Base-by-base conservation (phyloP, 805 yeast species). In the Candida oleophila region DNA sequence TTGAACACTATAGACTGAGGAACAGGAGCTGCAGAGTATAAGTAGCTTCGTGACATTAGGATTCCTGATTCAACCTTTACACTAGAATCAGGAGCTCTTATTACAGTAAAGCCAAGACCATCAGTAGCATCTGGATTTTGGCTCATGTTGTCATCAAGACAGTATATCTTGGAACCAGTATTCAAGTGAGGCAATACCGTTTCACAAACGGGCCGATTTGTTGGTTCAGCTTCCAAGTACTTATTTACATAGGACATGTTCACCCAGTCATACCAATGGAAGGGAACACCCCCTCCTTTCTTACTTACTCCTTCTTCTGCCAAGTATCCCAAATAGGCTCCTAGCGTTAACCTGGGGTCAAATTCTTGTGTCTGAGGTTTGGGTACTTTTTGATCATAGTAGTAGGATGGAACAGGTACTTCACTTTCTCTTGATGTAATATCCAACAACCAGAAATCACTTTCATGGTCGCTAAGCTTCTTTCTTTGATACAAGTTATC, bases 241-340 rank as follows among this genome's bases (percentile, higher is more conserved):
- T 69, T 65, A 41, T 68, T 62, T 49, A 76, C 59, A 20, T 65
- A 62, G 5, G 72, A 66, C 62, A 78, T 63, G 48, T 78, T 82
- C 3, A 71, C 68, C 76, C 82, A 79, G 56, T 80, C 84, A 47
- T 67, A 68, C 84, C 83, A 80, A 52, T 78, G 78, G 60, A 80
- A 79, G 1, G 78, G 77, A 5, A 54, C 54, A 11, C 39, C 41
- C 15, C 47, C 38, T 2, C 44, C 16, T 9, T 38, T 28, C 9
- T 22, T 38, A n/a, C n/a, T n/a, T 3, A 9, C 35, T 15, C 50
- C 33, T 12, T 44, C 49, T 4, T 43, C 41, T 19, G 42, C 36
- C 8, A 59, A 21, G 38, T 56, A 49, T 34, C 52, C 40, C 22
- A 56, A 49, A 49, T 65, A 65, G 8, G 60, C 51, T 1, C 60